These are phyloP conservation scores for Onygenales sp. DNA, from an alignment of 2,329 filamentous ascomycete genomes.

Conservation along the genomic window DNA sequence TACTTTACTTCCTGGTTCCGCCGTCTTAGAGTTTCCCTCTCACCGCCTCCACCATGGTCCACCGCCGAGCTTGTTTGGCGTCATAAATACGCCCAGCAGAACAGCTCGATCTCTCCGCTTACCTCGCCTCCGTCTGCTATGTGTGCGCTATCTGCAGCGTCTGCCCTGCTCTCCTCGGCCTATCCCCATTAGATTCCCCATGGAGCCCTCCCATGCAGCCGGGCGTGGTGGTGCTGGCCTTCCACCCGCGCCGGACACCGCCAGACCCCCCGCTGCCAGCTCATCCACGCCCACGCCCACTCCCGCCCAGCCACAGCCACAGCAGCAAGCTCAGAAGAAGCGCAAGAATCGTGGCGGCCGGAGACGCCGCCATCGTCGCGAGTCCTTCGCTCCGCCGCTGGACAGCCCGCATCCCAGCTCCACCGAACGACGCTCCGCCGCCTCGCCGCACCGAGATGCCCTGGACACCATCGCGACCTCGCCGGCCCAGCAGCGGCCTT, in stretches of 20 bases:
- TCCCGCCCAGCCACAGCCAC: not conserved
- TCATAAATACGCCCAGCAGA: not conserved
- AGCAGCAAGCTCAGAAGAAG: conserved; percentile 41
- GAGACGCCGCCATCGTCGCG: conserved; percentile 65
- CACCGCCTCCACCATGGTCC: not conserved
- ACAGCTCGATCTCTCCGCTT: not conserved
- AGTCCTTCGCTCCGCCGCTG: conserved; percentile 66
- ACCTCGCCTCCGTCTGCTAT: no score
- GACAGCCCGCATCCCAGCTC: conserved; percentile 36
- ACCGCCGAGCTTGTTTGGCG: not conserved
- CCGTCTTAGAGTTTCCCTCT: not conserved
- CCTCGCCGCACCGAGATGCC: conserved; percentile 40
- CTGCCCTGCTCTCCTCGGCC: no score
- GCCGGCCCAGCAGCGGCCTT: conserved; percentile 30
- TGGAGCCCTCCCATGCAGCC: not conserved
- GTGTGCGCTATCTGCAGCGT: no score
- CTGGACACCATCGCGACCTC: conserved; percentile 25
- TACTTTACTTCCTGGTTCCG: no score
- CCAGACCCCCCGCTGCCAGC: not conserved
- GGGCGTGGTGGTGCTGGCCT: not conserved
- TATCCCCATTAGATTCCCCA: no score
- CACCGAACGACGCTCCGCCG: conserved; percentile 20
- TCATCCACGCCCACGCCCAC: not conserved
- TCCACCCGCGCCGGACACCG: not conserved
- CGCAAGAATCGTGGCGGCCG: conserved; percentile 68